Evolutionary conservation across 352 stramenopile species (phyloP), one percentile per base, ranked within the genome.

Genomic region (Phytophthora multivora): DNA sequence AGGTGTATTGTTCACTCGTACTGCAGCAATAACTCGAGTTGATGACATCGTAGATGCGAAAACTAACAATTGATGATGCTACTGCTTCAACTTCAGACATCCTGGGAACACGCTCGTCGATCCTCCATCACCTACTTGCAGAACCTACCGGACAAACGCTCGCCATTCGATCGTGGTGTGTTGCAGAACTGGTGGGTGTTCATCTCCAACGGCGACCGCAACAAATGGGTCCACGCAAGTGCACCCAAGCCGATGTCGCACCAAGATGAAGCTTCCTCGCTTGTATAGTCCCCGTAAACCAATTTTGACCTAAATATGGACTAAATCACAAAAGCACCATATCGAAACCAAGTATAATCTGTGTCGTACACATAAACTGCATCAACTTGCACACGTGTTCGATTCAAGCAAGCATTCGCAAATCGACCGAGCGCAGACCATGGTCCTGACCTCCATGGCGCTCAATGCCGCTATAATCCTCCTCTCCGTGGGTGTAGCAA

Each of bases 121-220:
- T 65, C 56, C 4, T 72, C 75, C 23, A 93, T 93, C 75, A 91
- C 85, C 31, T 93, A 93, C 49, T 64, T 93, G 15, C 72, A 82
- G 15, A 66, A 81, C 23, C 60, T 91, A 2, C 80, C 75, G 7
- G 71, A 79, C 41, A 83, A 83, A 28, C 58, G 62, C 1, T 91
- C 81, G 12, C 85, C 85, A 15, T 93, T 93, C 50, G 71, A 88
- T 53, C 77, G 69, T 13, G 85, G 85, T 2, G 51, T 73, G 1
- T 16, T 89, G 5, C 61, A 48, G n/a, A 93, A 93, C 51, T 91
- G 77, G 72, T 78, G 72, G 64, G 36, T 79, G 6, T 91, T 93
- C 36, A 6, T 90, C 16, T 56, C 25, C 1, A 66, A 71, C 16
- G 63, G 75, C 0, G 75, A 90, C 50, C 30, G 65, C 51, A 88